phyloP scores from a whole-genome alignment of 306 rosid species.

The Dalbergia oliveri region DNA sequence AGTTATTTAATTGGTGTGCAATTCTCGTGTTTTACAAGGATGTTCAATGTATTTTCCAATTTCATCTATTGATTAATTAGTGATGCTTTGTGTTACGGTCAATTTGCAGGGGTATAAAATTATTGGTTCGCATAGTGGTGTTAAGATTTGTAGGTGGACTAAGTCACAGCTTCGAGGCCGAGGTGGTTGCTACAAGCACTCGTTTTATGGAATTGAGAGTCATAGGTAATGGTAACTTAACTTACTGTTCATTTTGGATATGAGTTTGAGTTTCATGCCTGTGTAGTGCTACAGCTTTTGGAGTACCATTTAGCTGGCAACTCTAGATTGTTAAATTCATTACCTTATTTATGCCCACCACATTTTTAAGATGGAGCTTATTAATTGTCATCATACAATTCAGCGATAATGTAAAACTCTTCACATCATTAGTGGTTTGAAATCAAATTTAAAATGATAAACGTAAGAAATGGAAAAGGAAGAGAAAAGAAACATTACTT shows the following conservation, averaged over 20 bases:
- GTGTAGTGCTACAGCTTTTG: constrained; percentile 1
- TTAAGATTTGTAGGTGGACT: constrained; percentile 99
- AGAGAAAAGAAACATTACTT: constrained; percentile 26
- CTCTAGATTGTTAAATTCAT: background rate
- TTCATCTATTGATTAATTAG: constrained; percentile 5
- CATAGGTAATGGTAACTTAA: constrained; percentile 69
- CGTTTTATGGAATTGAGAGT: constrained; percentile 99
- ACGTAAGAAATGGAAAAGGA: background rate
- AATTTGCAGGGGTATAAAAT: constrained; percentile 90
- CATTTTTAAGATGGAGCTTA: constrained; percentile 16
- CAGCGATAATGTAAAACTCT: background rate
- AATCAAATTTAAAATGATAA: constrained; percentile 1
- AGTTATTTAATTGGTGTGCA: too few species aligned
- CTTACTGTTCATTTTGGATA: background rate
- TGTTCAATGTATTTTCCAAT: background rate
- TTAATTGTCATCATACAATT: constrained; percentile 13
- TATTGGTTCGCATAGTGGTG: constrained; percentile 95
- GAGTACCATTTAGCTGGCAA: constrained; percentile 15
- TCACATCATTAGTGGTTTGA: background rate
- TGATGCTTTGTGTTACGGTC: constrained; percentile 16
- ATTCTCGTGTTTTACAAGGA: too few species aligned
- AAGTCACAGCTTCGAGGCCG: constrained; percentile 98
- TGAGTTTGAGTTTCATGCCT: background rate
- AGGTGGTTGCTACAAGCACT: constrained; percentile 99
- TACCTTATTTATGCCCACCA: constrained; percentile 2